phyloP scores from a whole-genome alignment of 2,329 filamentous ascomycete species.

The Nemania sp. region DNA sequence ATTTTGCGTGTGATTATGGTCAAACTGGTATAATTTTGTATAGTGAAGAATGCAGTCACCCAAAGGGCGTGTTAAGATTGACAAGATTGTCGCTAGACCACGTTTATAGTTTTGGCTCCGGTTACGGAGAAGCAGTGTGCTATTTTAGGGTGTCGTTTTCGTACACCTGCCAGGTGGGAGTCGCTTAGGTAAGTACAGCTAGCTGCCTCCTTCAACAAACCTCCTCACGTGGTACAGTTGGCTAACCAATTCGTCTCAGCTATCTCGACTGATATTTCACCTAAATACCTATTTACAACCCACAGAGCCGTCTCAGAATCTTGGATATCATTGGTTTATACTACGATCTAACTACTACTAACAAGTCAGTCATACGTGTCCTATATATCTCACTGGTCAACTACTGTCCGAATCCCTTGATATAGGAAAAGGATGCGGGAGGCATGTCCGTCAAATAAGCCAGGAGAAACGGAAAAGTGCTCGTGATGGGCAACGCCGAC shows the following conservation, averaged over 20 bases:
- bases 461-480: not conserved
- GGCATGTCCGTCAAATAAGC: not conserved
- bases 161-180: no score
- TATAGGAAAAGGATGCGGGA: not conserved
- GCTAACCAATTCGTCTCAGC: no score
- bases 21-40: not conserved
- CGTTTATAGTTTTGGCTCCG: constrained; percentile 21
- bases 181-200: no score
- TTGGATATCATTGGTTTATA: no score
- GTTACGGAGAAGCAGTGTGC: constrained; percentile 19
- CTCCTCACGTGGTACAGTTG: no score
- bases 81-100: not conserved
- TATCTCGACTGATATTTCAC: no score
- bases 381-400: not conserved
- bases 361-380: no score
- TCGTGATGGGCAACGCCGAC: not conserved
- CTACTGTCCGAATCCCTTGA: not conserved
- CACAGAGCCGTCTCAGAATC: no score
- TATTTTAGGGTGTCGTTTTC: no score
- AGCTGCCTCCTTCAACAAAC: no score
- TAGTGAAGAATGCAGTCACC: not conserved
- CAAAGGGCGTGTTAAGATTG: constrained; percentile 1
- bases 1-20: not conserved
- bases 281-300: no score
- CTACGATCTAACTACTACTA: no score